phyloP scores from a whole-genome alignment of 768 basidiomycete genomes.

The Mycena olivaceomarginata region DNA sequence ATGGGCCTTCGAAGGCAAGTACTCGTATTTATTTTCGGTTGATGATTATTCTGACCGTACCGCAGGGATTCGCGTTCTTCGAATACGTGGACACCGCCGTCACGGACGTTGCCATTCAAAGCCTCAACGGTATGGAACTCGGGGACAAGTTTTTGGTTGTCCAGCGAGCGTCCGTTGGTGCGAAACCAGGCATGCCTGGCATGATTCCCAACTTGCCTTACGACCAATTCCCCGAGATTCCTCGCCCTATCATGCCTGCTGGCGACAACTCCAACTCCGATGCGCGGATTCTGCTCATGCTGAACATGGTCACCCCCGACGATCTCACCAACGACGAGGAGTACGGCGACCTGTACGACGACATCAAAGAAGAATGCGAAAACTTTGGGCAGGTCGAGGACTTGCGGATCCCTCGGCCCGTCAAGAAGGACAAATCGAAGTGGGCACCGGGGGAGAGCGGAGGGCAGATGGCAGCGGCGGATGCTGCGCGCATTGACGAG shows the following conservation, averaged over 20 bases:
- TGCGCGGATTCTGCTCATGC: constrained; percentile 94
- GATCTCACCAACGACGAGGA: constrained; percentile 94
- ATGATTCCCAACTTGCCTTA: constrained; percentile 84
- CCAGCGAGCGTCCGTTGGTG: constrained; percentile 96
- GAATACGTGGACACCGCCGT: constrained; percentile 94
- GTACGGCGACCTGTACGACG: constrained; percentile 95
- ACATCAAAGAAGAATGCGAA: constrained; percentile 93
- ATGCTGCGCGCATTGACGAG: constrained; percentile 87
- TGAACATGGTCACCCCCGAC: constrained; percentile 98
- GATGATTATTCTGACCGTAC: constrained; percentile 31
- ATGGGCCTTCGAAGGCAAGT: constrained; percentile 89
- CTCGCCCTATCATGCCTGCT: constrained; percentile 92
- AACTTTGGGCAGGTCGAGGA: constrained; percentile 90
- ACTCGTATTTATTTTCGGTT: neutral
- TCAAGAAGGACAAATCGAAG: constrained; percentile 90
- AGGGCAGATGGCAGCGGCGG: constrained; percentile 75
- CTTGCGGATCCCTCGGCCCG: constrained; percentile 91
- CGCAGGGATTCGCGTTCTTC: constrained; percentile 98
- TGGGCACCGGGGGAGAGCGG: constrained; percentile 78
- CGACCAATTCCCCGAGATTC: constrained; percentile 89
- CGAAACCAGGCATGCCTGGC: constrained; percentile 82
- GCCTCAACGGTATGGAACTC: constrained; percentile 97
- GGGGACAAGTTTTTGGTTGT: constrained; percentile 97
- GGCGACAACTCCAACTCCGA: constrained; percentile 77
- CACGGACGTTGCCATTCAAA: constrained; percentile 97